Evolutionary conservation across 1,284 basidiomycete species (phyloP), one percentile per base, ranked within the genome.

Genomic region (Xerocomus nothofagi): DNA sequence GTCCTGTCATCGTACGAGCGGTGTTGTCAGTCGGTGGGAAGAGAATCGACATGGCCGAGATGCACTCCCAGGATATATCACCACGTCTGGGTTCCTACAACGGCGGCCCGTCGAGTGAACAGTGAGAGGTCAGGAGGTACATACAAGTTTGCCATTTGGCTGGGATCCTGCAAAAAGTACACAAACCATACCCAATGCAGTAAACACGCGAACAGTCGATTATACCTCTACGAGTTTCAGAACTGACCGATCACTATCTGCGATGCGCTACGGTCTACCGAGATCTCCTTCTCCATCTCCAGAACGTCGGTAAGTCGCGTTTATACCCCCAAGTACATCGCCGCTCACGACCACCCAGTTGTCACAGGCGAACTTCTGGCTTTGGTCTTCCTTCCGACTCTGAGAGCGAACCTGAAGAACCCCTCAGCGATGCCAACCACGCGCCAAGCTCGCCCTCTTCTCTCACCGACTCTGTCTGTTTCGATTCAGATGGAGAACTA

Each of bases 201-300:
- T 14, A 44, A 46, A 26, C 34, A 24, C 27, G 36, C 11, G n/a
- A n/a, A n/a, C n/a, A n/a, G n/a, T n/a, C n/a, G n/a, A n/a, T n/a
- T n/a, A n/a, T n/a, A n/a, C n/a, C n/a, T n/a, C n/a, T n/a, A n/a
- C n/a, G n/a, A n/a, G n/a, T 58, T 20, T 61, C 36, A 27, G 31
- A n/a, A 44, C 56, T 31, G 33, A 48, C 39, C 17, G 23, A 51
- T 29, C 9, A 41, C n/a, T n/a, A n/a, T n/a, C 36, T 37, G 27
- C 51, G 30, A 86, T 86, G 84, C 74, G 81, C 26, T 86, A 82
- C 62, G 73, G 80, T 60, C 76, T 77, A 44, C 81, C 83, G 20
- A 72, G 82, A 57, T 83, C 84, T 2, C 63, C 72, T 1, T 81
- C 84, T 6, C 77, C 81, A 3, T 84, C 82, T n/a, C 81, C 81